These are phyloP conservation scores for Colletotrichum costaricense DNA, from an alignment of 2,329 filamentous ascomycete species.

Conservation along the genomic window DNA sequence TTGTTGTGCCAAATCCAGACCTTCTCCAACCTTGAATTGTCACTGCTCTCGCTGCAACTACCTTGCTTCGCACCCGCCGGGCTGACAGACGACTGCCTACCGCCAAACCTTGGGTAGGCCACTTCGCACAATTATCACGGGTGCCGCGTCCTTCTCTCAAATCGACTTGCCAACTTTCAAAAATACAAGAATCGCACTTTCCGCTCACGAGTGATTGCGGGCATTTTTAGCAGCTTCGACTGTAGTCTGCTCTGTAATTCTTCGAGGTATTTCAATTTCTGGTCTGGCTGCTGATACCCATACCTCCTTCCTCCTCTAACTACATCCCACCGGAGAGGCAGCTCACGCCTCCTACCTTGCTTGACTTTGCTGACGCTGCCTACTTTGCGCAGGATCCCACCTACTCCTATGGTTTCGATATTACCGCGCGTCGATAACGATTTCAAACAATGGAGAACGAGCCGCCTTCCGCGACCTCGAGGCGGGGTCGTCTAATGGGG, in stretches of 20 bases:
- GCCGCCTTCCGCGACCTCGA: slow-evolving; percentile 51
- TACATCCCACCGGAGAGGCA: slow-evolving; percentile 11
- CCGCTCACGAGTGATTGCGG: slow-evolving; percentile 10
- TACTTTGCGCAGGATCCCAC: slow-evolving; percentile 5
- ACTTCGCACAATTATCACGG: not conserved
- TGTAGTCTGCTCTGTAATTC: slow-evolving; percentile 5
- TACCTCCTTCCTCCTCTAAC: not conserved
- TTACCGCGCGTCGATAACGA: slow-evolving; percentile 32
- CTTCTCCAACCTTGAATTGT: slow-evolving; percentile 3
- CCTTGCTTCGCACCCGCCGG: not conserved
- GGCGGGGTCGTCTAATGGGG: slow-evolving; percentile 70
- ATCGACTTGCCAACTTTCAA: not conserved
- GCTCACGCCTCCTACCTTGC: not conserved
- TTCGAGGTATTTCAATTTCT: slow-evolving; percentile 13
- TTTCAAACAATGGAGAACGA: slow-evolving; percentile 57
- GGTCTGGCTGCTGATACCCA: not conserved
- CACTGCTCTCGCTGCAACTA: not conserved
- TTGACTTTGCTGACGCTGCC: slow-evolving; percentile 17
- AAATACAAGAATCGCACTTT: not conserved
- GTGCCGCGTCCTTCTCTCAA: not conserved
- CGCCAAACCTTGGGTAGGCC: not conserved
- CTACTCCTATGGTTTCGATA: slow-evolving; percentile 26
- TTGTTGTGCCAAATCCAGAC: slow-evolving; percentile 3
- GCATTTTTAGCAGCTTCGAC: slow-evolving; percentile 12
- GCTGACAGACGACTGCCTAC: not conserved